Evolutionary conservation across 306 rosid species (phyloP), one percentile per base, ranked within the genome.

Genomic region (Malus orientalis): DNA sequence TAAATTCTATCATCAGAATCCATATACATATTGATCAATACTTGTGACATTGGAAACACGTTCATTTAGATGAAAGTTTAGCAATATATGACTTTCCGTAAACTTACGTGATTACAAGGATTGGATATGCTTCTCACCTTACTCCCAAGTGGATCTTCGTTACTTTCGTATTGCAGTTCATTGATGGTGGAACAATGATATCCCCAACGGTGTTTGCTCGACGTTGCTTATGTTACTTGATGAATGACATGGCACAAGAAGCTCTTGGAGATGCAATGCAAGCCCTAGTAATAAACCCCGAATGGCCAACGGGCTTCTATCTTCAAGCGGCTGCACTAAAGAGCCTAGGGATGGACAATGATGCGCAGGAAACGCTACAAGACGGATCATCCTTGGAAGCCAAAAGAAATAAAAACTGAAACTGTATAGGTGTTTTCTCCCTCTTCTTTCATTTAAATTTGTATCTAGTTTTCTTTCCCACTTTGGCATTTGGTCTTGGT

Each of bases 191-290:
- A 45, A 89, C 97, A 22, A 92, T 96, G 96, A 81, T 96, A 74
- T 96, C 98, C 1, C 99, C 99, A 65, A 96, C 99, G 0, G 94
- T 85, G 60, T 88, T 89, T 36, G 99, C 97, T 0, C 88, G 98
- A 83, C 98, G 99, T 33, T 85, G 96, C 90, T 81, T 96, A 80
- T 89, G 98, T 81, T 96, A 93, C 85, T 79, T 96, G 85, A 91
- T 93, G 97, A 91, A 78, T 70, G 96, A 89, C 63, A 93, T 86
- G 98, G 81, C 90, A 38, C 99, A 96, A 85, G 99, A 88, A 85
- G 99, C 97, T 80, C 94, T 92, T 29, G 99, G 99, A 75, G 99
- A 96, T 78, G 99, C 98, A 2, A 96, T 92, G 99, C 97, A 91
- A 83, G 98, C 97, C 74, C 97, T 92, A 68, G 93, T 93, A 14